These are phyloP conservation scores for Diaporthe sp. DNA, from an alignment of 2,329 filamentous ascomycete species.

Conservation along the genomic window DNA sequence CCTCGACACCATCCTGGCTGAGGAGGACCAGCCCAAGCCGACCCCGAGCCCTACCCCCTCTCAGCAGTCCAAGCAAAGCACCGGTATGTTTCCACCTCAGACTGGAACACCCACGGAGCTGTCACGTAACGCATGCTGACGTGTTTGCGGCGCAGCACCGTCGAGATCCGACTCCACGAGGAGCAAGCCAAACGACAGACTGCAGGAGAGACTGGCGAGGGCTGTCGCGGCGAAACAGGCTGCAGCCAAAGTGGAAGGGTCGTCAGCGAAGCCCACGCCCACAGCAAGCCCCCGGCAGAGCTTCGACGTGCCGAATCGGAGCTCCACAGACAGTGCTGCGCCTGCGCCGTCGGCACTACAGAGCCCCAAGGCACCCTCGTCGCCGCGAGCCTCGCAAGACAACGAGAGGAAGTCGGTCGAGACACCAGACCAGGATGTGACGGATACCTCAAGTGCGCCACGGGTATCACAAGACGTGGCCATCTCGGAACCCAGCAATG, in stretches of 20 bases:
- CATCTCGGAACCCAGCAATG: conserved; percentile 21
- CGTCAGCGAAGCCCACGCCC: conserved; percentile 59
- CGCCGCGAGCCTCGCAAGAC: conserved; percentile 47
- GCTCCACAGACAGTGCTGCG: conserved; percentile 49
- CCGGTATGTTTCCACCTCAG: conserved; percentile 44
- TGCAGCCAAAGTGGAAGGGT: conserved; percentile 59
- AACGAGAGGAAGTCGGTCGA: conserved; percentile 41
- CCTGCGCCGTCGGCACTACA: conserved; percentile 11
- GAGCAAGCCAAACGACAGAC: conserved; percentile 78
- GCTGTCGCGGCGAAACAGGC: conserved; percentile 81
- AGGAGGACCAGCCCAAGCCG: conserved; percentile 71
- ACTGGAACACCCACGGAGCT: background rate
- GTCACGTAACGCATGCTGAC: conserved; percentile 29
- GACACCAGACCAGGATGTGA: background rate
- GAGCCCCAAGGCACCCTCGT: conserved; percentile 36
- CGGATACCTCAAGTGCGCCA: conserved; percentile 25
- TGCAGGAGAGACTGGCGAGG: conserved; percentile 91
- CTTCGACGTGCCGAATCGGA: conserved; percentile 52
- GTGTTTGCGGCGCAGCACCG: conserved; percentile 52
- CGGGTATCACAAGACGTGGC: conserved; percentile 17
- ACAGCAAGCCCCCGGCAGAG: conserved; percentile 59
- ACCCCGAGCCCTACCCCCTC: conserved; percentile 49
- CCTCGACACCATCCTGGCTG: conserved; percentile 90
- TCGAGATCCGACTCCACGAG: conserved; percentile 74
- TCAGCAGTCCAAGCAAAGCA: conserved; percentile 51